phyloP scores from a whole-genome alignment of 2,329 filamentous ascomycete species.

The Calonectria naviculata region DNA sequence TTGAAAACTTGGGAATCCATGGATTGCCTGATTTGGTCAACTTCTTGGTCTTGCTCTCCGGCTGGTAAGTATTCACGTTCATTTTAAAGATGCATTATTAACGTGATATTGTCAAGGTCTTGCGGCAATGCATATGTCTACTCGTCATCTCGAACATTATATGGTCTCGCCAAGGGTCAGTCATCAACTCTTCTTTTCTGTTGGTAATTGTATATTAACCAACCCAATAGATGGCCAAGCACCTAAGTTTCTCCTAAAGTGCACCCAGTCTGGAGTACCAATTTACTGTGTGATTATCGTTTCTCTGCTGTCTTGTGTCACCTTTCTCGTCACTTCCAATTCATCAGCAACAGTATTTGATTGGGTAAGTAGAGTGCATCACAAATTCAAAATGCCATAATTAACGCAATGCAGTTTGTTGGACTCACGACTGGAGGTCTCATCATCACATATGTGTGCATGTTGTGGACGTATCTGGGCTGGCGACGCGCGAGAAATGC shows the following conservation, averaged over 20 bases:
- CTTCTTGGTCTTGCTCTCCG: slow-evolving; percentile 49
- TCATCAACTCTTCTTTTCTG: too few species aligned
- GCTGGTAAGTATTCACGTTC: not conserved
- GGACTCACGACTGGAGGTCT: not conserved
- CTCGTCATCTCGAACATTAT: not conserved
- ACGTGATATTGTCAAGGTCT: not conserved
- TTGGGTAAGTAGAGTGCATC: not conserved
- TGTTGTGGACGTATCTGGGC: slow-evolving; percentile 1
- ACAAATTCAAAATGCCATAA: too few species aligned
- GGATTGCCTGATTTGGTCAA: slow-evolving; percentile 65
- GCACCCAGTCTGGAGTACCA: not conserved
- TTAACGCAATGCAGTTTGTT: not conserved
- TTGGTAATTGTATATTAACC: not conserved
- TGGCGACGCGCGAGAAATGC: not conserved
- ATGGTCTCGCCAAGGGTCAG: not conserved
- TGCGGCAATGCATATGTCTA: not conserved
- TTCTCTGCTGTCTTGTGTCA: not conserved
- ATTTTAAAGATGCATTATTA: not conserved
- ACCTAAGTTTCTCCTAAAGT: not conserved
- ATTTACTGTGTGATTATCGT: not conserved
- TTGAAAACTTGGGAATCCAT: slow-evolving; percentile 60
- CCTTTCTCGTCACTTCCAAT: not conserved
- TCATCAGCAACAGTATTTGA: not conserved
- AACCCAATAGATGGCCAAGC: not conserved
- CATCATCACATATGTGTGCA: not conserved